Base-by-base conservation (phyloP, 2,329 filamentous ascomycete genomes). In the Neospermospora avenae region DNA sequence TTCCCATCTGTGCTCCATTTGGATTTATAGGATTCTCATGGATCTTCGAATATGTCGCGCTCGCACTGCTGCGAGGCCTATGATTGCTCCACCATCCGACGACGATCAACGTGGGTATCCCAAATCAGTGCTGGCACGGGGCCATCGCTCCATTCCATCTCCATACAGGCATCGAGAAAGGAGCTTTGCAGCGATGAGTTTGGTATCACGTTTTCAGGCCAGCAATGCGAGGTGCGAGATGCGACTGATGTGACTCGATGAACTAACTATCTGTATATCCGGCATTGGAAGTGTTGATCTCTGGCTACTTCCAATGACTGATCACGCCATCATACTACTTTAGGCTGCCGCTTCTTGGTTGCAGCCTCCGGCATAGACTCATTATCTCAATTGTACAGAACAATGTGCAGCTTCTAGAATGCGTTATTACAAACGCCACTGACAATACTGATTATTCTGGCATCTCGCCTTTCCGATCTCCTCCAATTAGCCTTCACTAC, bases 41-140 rank as follows among this genome's bases (percentile, higher is more conserved):
- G 48, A 58, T 53, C 46, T 58, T 28, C 56, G 53, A 53, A 46
- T 28, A n/a, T 51, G 45, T 46, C 39, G 51, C 53, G 57, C 57
- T 42, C 51, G 52, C 51, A 48, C 42, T 37, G 42, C 22, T 13
- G 34, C 51, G 51, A 42, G 59, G 35, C 13, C 48, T 60, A 20
- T 55, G 55, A 57, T 57, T 61, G 59, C 44, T 42, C 48, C 46
- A 57, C 34, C 24, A 28, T 44, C 51, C 53, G 41, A 39, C 18
- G 48, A 35, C 31, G 45, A 31, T 51, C 57, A 55, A 52, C 51
- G 51, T 55, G 25, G 22, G 34, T n/a, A 6, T 49, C 44, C 31
- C 16, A 49, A 48, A 34, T 6, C 45, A 49, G 45, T 24, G 13
- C 4, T 7, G n/a, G 18, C 7, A 10, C 39, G 18, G 22, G 31